These are phyloP conservation scores for Phalaenopsis aphrodite DNA, from an alignment of 106 monocot species.

Conservation along the genomic window DNA sequence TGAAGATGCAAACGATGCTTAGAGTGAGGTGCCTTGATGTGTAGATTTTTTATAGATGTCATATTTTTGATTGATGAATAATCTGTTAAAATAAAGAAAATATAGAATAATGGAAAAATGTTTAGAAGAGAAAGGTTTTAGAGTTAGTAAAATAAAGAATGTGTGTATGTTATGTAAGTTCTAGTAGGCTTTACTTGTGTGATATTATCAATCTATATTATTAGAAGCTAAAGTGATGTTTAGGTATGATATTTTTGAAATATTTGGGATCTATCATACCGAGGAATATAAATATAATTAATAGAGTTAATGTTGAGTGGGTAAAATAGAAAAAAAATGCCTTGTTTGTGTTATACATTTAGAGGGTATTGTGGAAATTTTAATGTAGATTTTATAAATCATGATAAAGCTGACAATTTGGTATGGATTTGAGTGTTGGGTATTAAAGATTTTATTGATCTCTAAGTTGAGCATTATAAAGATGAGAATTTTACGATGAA, in stretches of 20 bases:
- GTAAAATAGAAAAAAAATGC: not conserved
- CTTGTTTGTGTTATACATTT: not conserved
- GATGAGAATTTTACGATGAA: not conserved
- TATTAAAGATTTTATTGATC: not conserved
- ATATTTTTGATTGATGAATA: not conserved
- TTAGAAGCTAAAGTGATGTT: not conserved
- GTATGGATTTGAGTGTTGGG: not conserved
- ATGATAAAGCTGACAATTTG: not conserved
- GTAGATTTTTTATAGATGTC: not conserved
- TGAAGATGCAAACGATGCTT: not conserved
- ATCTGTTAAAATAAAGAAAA: not conserved
- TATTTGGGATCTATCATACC: not conserved
- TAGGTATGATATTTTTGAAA: not conserved
- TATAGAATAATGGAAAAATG: not conserved
- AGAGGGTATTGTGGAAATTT: not conserved
- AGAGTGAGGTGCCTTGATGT: not conserved
- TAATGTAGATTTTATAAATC: not conserved
- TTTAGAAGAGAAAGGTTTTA: not conserved
- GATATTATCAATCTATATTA: not conserved
- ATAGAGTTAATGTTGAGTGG: not conserved
- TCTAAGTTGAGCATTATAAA: not conserved
- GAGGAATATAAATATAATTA: not conserved
- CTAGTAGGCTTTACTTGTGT: not conserved
- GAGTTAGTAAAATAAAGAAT: not conserved
- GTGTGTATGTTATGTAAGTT: not conserved